Evolutionary conservation across 1,284 basidiomycete species (phyloP).

Genomic region (Austropuccinia psidii): DNA sequence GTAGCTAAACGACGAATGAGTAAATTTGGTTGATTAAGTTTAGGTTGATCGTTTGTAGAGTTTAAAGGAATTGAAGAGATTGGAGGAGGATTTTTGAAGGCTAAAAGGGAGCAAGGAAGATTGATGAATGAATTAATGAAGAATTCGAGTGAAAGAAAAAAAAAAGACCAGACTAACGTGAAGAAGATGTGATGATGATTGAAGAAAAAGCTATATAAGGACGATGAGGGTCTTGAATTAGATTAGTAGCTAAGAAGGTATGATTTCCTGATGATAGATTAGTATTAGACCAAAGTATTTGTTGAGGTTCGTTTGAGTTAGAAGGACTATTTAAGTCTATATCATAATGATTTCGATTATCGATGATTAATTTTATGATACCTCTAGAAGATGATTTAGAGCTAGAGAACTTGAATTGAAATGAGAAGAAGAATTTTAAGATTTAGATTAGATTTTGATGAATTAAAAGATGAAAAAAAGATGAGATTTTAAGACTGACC

Average conservation of each 20-base stretch:
- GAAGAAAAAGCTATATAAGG: conserved; percentile 5
- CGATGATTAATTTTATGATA: background rate
- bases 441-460: too few relatives aligned
- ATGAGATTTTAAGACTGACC: too few relatives aligned
- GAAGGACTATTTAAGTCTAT: background rate
- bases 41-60: background rate
- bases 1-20: background rate
- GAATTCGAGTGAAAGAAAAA: background rate
- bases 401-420: too few relatives aligned
- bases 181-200: background rate
- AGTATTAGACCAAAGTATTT: background rate
- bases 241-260: background rate
- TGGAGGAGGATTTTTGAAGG: background rate
- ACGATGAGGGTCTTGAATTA: background rate
- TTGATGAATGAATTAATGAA: background rate
- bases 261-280: background rate
- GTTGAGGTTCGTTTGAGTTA: background rate
- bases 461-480: too few relatives aligned
- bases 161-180: background rate
- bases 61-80: background rate
- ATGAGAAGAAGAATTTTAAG: too few relatives aligned
- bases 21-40: background rate
- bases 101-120: background rate
- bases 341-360: background rate
- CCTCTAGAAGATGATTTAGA: too few relatives aligned